A percentile compares a stretch with the other conserved stretches of the same genome.
These are phyloP conservation scores for Fusarium sambucinum DNA, from an alignment of 2,329 filamentous ascomycete species.

Conservation along the genomic window DNA sequence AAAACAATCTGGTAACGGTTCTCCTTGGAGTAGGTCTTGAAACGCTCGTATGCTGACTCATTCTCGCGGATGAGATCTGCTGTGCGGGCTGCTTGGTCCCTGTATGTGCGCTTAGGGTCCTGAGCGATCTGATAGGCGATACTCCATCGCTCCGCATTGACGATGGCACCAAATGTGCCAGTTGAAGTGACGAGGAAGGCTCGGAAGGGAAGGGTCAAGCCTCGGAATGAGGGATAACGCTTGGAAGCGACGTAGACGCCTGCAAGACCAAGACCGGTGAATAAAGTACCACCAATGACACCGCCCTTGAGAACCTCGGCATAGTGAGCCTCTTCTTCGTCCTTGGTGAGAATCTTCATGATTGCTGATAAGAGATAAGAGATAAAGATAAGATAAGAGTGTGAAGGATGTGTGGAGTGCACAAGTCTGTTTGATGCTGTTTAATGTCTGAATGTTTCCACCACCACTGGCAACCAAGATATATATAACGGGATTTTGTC, in stretches of 20 bases:
- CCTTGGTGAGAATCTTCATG: slow-evolving; percentile 97
- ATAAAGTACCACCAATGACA: slow-evolving; percentile 75
- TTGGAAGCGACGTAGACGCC: slow-evolving; percentile 75
- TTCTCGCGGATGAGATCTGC: slow-evolving; percentile 66
- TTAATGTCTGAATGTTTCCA: slow-evolving; percentile 13
- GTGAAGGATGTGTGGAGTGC: slow-evolving; percentile 8
- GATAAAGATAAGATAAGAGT: neutral
- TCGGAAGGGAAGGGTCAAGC: slow-evolving; percentile 88
- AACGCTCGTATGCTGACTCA: slow-evolving; percentile 68
- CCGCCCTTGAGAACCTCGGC: slow-evolving; percentile 83
- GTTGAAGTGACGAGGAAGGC: slow-evolving; percentile 87
- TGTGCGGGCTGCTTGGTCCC: slow-evolving; percentile 70
- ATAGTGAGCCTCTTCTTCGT: slow-evolving; percentile 92
- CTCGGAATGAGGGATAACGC: slow-evolving; percentile 81
- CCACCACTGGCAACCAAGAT: slow-evolving; percentile 15
- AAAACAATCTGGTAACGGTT: slow-evolving; percentile 92
- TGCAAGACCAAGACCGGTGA: slow-evolving; percentile 73
- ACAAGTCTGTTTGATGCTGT: neutral
- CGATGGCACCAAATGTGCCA: slow-evolving; percentile 87
- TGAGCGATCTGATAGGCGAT: slow-evolving; percentile 74
- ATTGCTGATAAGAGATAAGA: slow-evolving; percentile 47
- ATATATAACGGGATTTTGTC: slow-evolving; percentile 17
- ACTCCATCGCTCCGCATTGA: slow-evolving; percentile 80
- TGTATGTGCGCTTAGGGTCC: slow-evolving; percentile 76
- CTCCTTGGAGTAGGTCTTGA: slow-evolving; percentile 78